Conservation (phyloP, 139 green algal species). For the Trebouxia sp. region DNA sequence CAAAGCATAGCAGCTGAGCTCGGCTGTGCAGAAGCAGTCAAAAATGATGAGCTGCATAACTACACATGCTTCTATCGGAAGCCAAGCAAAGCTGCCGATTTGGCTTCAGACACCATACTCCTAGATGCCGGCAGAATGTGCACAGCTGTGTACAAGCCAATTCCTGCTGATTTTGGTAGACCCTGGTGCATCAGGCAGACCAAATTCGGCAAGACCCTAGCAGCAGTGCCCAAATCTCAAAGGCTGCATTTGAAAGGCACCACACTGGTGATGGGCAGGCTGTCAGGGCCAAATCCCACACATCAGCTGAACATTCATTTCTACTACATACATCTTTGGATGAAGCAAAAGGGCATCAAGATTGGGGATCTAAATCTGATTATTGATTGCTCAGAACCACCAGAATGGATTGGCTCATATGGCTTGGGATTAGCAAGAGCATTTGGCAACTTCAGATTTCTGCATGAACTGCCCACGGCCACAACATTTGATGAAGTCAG, state of each 20-base stretch:
- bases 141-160: not conserved
- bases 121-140: not conserved
- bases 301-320: constrained; percentile 27
- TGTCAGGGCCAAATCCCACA: constrained; percentile 12
- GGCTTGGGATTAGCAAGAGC: constrained; percentile 9
- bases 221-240: not conserved
- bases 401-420: not conserved
- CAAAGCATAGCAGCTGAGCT: not conserved
- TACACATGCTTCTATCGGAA: constrained; percentile 10
- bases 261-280: not conserved
- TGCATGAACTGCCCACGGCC: not conserved
- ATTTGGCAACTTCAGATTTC: not conserved
- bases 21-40: not conserved
- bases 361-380: not conserved
- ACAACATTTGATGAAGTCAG: not conserved
- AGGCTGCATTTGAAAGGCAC: not conserved
- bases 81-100: not conserved
- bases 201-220: not conserved
- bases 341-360: constrained; percentile 16
- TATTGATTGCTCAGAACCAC: not conserved
- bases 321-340: constrained; percentile 23
- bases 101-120: not conserved
- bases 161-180: not conserved
- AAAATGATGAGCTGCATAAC: not conserved
- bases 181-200: constrained; percentile 10